These are phyloP conservation scores for Calonectria hawksworthii DNA, from an alignment of 2,329 filamentous ascomycete genomes.

Conservation along the genomic window DNA sequence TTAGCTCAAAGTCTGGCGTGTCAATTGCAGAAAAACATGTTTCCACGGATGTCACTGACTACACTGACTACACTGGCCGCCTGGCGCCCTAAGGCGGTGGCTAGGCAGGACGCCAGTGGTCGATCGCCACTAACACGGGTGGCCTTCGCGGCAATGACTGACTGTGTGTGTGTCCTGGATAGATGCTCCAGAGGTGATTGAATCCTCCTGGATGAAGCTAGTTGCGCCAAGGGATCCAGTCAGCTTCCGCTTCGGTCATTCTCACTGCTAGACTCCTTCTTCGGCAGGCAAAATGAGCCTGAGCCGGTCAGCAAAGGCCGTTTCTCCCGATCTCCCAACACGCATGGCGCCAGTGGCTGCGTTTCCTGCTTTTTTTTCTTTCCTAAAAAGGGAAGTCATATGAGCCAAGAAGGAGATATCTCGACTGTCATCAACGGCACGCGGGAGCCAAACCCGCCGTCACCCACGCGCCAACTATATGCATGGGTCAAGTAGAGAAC, in stretches of 20 bases:
- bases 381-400: background rate
- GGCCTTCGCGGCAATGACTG: background rate
- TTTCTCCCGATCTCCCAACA: background rate
- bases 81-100: background rate
- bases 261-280: background rate
- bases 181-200: background rate
- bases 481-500: background rate
- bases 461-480: background rate
- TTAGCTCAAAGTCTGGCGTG: background rate
- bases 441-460: background rate
- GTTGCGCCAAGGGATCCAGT: background rate
- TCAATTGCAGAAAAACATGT: background rate
- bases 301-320: background rate
- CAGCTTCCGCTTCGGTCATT: background rate
- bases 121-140: background rate
- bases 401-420: background rate
- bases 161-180: too few relatives aligned
- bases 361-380: background rate
- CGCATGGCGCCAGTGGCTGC: background rate
- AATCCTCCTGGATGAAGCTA: background rate
- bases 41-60: background rate
- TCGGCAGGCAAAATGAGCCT: background rate
- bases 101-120: background rate
- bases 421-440: background rate
- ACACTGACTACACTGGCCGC: constrained; percentile 9